A percentile compares a stretch with the other conserved stretches of the same genome.
These are phyloP conservation scores for Boletus holoroseus DNA, from an alignment of 1,284 basidiomycete genomes.

Conservation along the genomic window DNA sequence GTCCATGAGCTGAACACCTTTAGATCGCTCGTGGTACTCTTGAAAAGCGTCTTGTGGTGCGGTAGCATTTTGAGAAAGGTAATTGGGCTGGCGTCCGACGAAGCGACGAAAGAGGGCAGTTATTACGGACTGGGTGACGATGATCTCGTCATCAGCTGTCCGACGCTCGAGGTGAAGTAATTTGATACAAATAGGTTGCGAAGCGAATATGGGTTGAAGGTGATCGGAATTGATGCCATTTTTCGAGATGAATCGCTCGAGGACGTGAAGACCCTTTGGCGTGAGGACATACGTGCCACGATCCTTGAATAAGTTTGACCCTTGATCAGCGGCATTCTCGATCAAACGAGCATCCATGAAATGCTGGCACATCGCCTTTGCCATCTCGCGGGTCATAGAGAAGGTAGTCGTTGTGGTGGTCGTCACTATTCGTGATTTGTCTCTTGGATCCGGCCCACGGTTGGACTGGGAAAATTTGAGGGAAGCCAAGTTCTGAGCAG, in stretches of 20 bases:
- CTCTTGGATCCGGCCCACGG: conserved; percentile 94
- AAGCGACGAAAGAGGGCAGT: conserved; percentile 95
- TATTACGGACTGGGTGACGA: conserved; percentile 89
- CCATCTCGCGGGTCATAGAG: conserved; percentile 99
- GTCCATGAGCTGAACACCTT: conserved; percentile 69
- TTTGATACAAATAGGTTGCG: conserved; percentile 97
- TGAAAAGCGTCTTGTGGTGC: conserved; percentile 60
- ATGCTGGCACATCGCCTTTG: conserved; percentile 98
- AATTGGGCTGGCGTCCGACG: conserved; percentile 81
- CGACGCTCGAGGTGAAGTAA: conserved; percentile 94
- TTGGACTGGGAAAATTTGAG: conserved; percentile 99
- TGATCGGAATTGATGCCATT: conserved; percentile 97
- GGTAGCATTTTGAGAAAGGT: conserved; percentile 45
- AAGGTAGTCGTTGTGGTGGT: conserved; percentile 99
- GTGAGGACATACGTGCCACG: conserved; percentile 94
- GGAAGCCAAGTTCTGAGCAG: conserved; percentile 87
- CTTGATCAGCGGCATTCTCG: conserved; percentile 90
- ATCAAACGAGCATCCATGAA: conserved; percentile 99
- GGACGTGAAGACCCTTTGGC: conserved; percentile 95
- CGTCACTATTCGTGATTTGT: conserved; percentile 94
- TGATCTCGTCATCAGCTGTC: conserved; percentile 92
- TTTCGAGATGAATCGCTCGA: conserved; percentile 98
- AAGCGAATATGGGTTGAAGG: conserved; percentile 82
- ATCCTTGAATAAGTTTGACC: conserved; percentile 91
- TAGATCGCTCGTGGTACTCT: conserved; percentile 74